Base-by-base conservation (phyloP, 179 eudicot genomes). In the Beta macrorhiza region DNA sequence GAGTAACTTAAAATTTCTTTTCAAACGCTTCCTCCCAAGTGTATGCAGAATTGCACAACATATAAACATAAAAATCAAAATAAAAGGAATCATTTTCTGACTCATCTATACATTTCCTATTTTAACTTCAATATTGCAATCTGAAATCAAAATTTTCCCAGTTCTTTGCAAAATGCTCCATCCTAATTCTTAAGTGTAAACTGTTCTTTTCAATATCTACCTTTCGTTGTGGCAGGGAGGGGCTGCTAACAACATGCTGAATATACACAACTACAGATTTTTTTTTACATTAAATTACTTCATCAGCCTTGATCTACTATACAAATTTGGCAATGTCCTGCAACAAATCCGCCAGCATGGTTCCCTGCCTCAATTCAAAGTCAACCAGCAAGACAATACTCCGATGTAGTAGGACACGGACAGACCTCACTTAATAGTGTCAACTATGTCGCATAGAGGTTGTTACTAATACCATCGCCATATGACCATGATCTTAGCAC, bases 211-310 rank as follows among this genome's bases (percentile, higher is more conserved):
- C 44, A n/a, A 42, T 65, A 3, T 65, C 4, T 65, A 13, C 69
- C 44, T 65, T 10, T 20, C 22, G 22, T 65, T 12, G 25, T 37
- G 47, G 12, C n/a, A 10, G 75, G 37, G 37, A 10, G 29, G 57
- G 47, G 20, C 17, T 4, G 8, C 37, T 15, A 19, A 44, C 7
- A 62, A 67, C 4, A 45, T 29, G 51, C 45, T 51, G 58, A 25
- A 63, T 73, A 17, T 62, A 80, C 52, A 75, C 72, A 51, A 37
- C 51, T 52, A 75, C 6, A 67, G 49, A 64, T 64, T 55, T 13
- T 56, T 13, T 45, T 6, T 37, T 62, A 62, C 79, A 74, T 42
- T 80, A 65, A 74, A 80, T 29, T 80, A 80, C 44, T 61, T 71
- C 79, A 68, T 9, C 75, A 59, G 15, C 56, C 8, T 51, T 45